Conservation (phyloP, 768 basidiomycete species). For the Panellus pusillus region DNA sequence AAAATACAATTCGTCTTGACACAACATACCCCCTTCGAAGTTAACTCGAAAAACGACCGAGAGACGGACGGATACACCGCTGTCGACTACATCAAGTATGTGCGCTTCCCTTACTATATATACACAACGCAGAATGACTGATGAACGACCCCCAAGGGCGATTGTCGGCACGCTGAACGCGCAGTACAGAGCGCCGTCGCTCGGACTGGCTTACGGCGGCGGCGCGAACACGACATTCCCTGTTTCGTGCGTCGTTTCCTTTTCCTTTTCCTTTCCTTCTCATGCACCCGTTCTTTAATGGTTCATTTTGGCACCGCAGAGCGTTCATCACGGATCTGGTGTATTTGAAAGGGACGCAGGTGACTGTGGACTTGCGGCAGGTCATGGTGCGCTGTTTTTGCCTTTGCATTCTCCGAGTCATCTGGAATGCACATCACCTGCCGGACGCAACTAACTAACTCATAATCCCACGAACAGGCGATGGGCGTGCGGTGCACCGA, state of each 20-base stretch:
- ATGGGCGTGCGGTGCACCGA: conserved; percentile 63
- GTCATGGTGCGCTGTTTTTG: conserved; percentile 56
- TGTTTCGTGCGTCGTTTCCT: conserved; percentile 38
- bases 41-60: conserved; percentile 85
- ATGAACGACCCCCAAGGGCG: conserved; percentile 27
- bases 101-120: conserved; percentile 5
- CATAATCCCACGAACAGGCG: conserved; percentile 6
- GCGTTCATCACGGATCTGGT: conserved; percentile 87
- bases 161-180: conserved; percentile 71
- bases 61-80: conserved; percentile 88
- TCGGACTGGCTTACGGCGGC: conserved; percentile 55
- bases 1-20: not conserved
- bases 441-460: too few relatives aligned
- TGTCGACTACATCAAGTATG: conserved; percentile 77
- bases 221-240: conserved; percentile 58
- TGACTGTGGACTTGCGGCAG: conserved; percentile 59
- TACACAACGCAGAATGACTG: too few relatives aligned
- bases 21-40: conserved; percentile 36
- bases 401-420: conserved; percentile 4
- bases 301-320: too few relatives aligned
- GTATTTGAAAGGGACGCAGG: conserved; percentile 62
- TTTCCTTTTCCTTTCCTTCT: too few relatives aligned
- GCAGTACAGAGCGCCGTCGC: conserved; percentile 49
- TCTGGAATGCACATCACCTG: conserved; percentile 33
- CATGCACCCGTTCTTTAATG: too few relatives aligned